Base-by-base conservation (phyloP, 805 yeast species). In the Yamadazyma paraphyllophila region DNA sequence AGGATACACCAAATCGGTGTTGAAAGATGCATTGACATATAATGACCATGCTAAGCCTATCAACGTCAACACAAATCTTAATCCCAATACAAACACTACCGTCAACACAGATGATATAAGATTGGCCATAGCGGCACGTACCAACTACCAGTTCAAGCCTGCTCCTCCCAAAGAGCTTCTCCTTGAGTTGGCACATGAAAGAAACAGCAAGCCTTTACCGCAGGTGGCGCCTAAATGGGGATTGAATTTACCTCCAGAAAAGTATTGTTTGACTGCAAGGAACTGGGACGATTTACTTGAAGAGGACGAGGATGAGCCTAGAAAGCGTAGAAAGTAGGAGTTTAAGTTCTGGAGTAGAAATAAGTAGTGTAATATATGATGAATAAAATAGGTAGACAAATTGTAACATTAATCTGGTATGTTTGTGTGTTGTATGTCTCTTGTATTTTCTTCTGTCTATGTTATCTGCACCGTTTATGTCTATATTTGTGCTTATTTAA, bases 141-240 rank as follows among this genome's bases (percentile, higher is more conserved):
- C 96, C n/a, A 90, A 88, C 60, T 89, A 89, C 62, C 98, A 95
- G 63, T 94, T 94, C 75, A 90, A 90, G 63, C 97, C 98, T 2
- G 74, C 81, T 2, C 94, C 96, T 6, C 98, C 98, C 3, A 94
- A 92, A 63, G 97, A 94, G 62, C 71, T 92, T 53, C 66, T 94
- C 52, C 69, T 94, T 64, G 96, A 92, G 65, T 71, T 94, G 56
- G 99, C 99, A 0, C 85, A 83, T 14, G 99, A 95, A 60, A 75
- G 96, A 52, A 94, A 94, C 65, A 84, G 88, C 56, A 84, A 88
- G 60, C 82, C 95, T 0, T 72, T 94, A 43, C 99, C 99, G 4
- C 87, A 94, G 4, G 91, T 94, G 11, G 83, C 91, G 64, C 91
- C 94, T 11, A 79, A 84, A 41, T 90, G 89, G 84, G 98, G 99